Evolutionary conservation across 768 basidiomycete species (phyloP).

Genomic region (Trametes elegans): DNA sequence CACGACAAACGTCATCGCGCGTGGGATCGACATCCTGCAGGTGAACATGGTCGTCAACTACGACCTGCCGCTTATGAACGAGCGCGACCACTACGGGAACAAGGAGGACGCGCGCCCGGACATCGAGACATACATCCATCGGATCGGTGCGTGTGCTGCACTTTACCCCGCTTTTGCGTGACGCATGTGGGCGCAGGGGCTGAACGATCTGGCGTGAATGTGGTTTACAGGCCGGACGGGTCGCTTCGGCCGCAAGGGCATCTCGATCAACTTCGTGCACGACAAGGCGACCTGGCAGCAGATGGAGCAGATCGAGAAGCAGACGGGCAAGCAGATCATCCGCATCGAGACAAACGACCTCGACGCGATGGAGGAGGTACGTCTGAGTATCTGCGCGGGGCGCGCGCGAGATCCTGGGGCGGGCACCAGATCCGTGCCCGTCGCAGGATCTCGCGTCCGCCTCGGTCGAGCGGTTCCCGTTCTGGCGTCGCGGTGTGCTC

Average conservation of each 20-base stretch:
- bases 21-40: slow-evolving; percentile 97
- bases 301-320: slow-evolving; percentile 87
- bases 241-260: slow-evolving; percentile 94
- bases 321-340: slow-evolving; percentile 73
- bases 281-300: slow-evolving; percentile 83
- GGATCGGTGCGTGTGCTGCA: slow-evolving; percentile 68
- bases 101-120: slow-evolving; percentile 66
- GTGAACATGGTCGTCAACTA: slow-evolving; percentile 99
- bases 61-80: slow-evolving; percentile 85
- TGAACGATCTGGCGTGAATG: not conserved
- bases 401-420: not conserved
- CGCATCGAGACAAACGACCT: slow-evolving; percentile 87
- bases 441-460: too few relatives aligned
- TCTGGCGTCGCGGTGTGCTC: not conserved
- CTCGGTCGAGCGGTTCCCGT: not conserved
- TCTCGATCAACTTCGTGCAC: slow-evolving; percentile 97
- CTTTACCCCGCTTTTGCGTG: not conserved
- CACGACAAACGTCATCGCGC: slow-evolving; percentile 97
- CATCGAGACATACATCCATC: slow-evolving; percentile 96
- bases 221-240: slow-evolving; percentile 83
- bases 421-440: too few relatives aligned
- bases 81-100: slow-evolving; percentile 47
- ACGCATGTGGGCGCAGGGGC: not conserved
- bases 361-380: slow-evolving; percentile 91
- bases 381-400: slow-evolving; percentile 23